Conservation (phyloP, 2,329 filamentous ascomycete genomes). For the Paecilomyces formosus region DNA sequence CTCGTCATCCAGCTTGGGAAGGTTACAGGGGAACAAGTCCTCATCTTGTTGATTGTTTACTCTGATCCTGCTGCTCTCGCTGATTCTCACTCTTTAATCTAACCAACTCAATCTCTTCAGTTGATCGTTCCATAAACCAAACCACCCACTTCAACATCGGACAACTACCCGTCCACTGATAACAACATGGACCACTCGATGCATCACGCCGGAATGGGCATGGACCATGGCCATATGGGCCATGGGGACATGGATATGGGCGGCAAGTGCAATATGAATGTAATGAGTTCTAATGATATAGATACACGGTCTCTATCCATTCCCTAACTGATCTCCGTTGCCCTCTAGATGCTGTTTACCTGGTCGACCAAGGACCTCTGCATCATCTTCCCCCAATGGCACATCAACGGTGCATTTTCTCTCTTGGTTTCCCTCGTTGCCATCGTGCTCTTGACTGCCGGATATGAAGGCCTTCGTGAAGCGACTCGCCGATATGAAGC, state of each 20-base stretch:
- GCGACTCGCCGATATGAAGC: conserved; percentile 68
- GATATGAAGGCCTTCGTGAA: conserved; percentile 83
- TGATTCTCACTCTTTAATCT: background rate
- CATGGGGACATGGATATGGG: conserved; percentile 54
- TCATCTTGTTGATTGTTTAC: background rate
- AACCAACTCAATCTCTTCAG: background rate
- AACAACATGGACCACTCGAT: conserved; percentile 29
- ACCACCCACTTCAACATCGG: background rate
- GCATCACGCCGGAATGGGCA: conserved; percentile 27
- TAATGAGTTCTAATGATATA: conserved; percentile 35
- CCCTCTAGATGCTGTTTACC: conserved; percentile 87
- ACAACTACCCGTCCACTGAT: background rate
- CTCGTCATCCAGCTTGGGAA: background rate
- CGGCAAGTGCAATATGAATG: conserved; percentile 82
- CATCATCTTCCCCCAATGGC: conserved; percentile 92
- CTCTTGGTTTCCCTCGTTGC: conserved; percentile 76
- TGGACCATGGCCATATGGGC: conserved; percentile 45
- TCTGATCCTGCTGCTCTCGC: background rate
- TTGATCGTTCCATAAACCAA: background rate
- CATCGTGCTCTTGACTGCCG: conserved; percentile 76
- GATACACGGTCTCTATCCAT: background rate
- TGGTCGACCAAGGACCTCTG: conserved; percentile 92
- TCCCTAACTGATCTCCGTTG: conserved; percentile 6
- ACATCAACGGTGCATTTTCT: conserved; percentile 63
- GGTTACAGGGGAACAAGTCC: background rate